Conservation (phyloP, 352 stramenopile species). For the Globisporangium nodosum region DNA sequence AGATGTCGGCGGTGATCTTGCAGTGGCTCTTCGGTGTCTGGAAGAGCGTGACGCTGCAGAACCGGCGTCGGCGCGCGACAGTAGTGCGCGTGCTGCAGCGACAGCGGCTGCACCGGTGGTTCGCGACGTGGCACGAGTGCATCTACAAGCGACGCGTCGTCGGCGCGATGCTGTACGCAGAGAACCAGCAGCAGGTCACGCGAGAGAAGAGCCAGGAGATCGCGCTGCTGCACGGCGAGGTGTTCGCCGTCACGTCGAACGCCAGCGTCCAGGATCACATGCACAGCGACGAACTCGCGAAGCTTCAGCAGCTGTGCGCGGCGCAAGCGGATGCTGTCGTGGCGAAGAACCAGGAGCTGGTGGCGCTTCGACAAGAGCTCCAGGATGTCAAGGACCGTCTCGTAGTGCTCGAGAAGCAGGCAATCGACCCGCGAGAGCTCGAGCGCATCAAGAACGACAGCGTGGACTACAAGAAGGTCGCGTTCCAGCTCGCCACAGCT, state of each 20-base stretch:
- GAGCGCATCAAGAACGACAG: conserved; percentile 49
- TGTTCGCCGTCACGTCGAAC: conserved; percentile 34
- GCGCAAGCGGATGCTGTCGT: conserved; percentile 22
- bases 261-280: conserved; percentile 31
- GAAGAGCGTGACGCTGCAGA: conserved; percentile 31
- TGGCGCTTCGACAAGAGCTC: conserved; percentile 43
- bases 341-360: conserved; percentile 52
- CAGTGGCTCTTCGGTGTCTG: conserved; percentile 65
- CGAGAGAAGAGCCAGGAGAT: conserved; percentile 39
- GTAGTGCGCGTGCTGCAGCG: conserved; percentile 17
- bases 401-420: conserved; percentile 33
- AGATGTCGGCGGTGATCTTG: conserved; percentile 44
- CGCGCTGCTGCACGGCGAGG: conserved; percentile 50
- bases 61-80: conserved; percentile 18
- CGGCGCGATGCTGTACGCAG: conserved; percentile 69
- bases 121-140: conserved; percentile 45
- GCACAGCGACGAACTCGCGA: conserved; percentile 31
- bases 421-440: conserved; percentile 47
- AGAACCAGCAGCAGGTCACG: conserved; percentile 45
- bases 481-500: conserved; percentile 46
- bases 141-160: conserved; percentile 55
- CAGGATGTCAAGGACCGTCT: conserved; percentile 26
- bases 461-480: conserved; percentile 65
- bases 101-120: conserved; percentile 30
- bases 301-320: conserved; percentile 28